Base-by-base conservation (phyloP, 176 grass and related monocot genomes). In the Carex pumila region DNA sequence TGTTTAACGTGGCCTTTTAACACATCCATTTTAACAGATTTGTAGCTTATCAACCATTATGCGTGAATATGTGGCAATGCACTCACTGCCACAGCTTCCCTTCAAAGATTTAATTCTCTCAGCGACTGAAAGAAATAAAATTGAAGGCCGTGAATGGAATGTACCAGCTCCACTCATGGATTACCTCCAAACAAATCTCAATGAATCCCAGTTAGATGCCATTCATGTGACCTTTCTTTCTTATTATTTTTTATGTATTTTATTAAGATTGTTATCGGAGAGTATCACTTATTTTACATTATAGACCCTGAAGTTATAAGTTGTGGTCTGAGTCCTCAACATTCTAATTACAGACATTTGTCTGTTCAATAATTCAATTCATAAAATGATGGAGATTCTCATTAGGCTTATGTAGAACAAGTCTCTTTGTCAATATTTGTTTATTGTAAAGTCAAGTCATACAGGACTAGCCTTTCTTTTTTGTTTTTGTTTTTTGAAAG, bases 21-120 rank as follows among this genome's bases (percentile, higher is more conserved):
- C 47, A 49, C 54, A 84, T 71, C 45, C 65, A 83, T 53, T 77
- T 89, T 81, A 39, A 86, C 85, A 98, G 95, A 80, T 98, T 47
- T 98, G 95, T 85, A 98, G 92, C 71, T 95, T 98, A 79, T 98
- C 95, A 30, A 98, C 95, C 19, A 94, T 98, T 85, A 89, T 93
- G 70, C 84, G 95, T 74, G 95, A 98, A 88, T 98, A 86, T 66
- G 68, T 88, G 78, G 95, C 79, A 52, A 60, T 98, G 89, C 88
- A 95, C 75, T 98, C 95, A 81, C 61, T 98, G 80, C 81, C 89
- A 59, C 90, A 82, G 81, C 89, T 93, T 86, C 92, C 95, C 87
- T 98, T 95, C 82, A 95, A 90, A 88, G 92, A 94, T 83, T 86
- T 93, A 69, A 98, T 98, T 90, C 89, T 98, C 77, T 95, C 91